These are phyloP conservation scores for Ambrosia hybrid DNA, from an alignment of 140 eudicot genomes.

Conservation along the genomic window DNA sequence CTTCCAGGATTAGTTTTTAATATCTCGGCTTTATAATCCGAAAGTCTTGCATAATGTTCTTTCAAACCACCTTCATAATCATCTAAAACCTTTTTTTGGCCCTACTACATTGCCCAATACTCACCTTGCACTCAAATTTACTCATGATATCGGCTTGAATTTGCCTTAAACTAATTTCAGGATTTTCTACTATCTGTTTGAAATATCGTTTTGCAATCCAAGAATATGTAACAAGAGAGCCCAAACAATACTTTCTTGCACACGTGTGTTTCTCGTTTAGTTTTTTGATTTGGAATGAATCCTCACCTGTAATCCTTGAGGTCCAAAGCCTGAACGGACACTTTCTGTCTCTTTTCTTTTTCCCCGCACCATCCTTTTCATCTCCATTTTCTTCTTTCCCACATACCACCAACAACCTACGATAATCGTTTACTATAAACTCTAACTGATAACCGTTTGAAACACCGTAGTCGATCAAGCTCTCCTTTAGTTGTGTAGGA, in stretches of 20 bases:
- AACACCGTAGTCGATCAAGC: background rate
- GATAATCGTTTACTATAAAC: background rate
- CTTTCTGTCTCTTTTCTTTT: background rate
- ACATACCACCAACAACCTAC: background rate
- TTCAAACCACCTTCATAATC: too few relatives aligned
- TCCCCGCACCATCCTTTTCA: too few relatives aligned
- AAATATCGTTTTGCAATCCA: background rate
- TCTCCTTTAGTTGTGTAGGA: background rate
- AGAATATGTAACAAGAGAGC: background rate
- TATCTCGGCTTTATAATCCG: too few relatives aligned
- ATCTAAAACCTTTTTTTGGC: too few relatives aligned
- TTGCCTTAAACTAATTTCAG: too few relatives aligned
- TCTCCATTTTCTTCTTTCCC: background rate
- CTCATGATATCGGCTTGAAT: too few relatives aligned
- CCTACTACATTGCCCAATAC: too few relatives aligned
- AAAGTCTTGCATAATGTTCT: too few relatives aligned
- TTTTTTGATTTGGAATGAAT: background rate
- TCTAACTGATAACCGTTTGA: background rate
- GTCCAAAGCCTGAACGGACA: slow-evolving; percentile 12
- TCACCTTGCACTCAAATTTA: too few relatives aligned
- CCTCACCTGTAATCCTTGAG: background rate
- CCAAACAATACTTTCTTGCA: background rate
- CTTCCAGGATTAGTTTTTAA: too few relatives aligned
- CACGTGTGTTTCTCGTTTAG: background rate
- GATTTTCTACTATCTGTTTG: too few relatives aligned